These are phyloP conservation scores for Eucalyptus leucophloia DNA, from an alignment of 345 rosid genomes.

Conservation along the genomic window DNA sequence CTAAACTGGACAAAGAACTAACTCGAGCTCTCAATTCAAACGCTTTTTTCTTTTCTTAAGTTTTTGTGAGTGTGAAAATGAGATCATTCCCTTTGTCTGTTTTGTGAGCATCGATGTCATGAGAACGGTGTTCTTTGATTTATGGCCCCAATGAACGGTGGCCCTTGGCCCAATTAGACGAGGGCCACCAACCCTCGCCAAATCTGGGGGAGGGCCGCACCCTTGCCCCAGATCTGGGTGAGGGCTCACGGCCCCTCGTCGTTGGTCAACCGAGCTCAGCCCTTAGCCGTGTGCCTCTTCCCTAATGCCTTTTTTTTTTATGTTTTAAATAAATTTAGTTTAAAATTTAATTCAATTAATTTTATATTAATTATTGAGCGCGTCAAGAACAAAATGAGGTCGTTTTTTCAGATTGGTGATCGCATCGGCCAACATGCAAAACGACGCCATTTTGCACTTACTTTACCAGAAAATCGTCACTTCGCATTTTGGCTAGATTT, in stretches of 20 bases:
- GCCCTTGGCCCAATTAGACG: no score
- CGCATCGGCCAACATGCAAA: no score
- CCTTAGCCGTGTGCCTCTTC: fast-evolving
- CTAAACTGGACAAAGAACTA: not conserved
- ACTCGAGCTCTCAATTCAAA: not conserved
- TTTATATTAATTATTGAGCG: no score
- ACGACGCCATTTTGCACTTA: no score
- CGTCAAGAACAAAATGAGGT: fast-evolving
- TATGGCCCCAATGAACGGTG: no score
- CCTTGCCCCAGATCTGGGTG: fast-evolving
- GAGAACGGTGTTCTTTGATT: no score
- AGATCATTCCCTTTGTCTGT: not conserved
- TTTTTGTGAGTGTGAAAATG: not conserved
- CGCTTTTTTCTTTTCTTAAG: not conserved
- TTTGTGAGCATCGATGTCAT: no score
- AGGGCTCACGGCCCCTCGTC: no score
- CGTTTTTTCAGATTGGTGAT: no score
- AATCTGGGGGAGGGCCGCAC: fast-evolving
- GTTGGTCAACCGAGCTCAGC: fast-evolving
- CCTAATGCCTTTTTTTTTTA: fast-evolving
- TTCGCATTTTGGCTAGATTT: fast-evolving
- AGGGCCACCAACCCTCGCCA: fast-evolving
- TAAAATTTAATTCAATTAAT: no score
- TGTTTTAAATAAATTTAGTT: no score
- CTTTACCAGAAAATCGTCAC: no score